Evolutionary conservation across 2,329 filamentous ascomycete species (phyloP).

Genomic region (Acephala macrosclerotiorum): DNA sequence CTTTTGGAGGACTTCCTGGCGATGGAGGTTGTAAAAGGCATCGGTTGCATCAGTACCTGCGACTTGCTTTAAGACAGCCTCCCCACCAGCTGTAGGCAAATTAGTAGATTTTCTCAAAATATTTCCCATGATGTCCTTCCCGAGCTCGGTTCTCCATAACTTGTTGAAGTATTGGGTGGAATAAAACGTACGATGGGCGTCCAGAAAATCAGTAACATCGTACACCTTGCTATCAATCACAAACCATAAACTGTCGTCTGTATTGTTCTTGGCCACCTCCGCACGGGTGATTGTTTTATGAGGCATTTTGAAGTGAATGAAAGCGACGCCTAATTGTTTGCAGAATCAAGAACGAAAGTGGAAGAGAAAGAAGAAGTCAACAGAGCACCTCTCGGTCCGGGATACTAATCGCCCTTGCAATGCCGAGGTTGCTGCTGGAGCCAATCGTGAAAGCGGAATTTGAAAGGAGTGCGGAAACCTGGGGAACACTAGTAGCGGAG

Average conservation of each 20-base stretch:
- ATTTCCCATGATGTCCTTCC: too few relatives aligned
- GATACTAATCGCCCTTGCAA: slow-evolving; percentile 6
- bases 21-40: slow-evolving; percentile 91
- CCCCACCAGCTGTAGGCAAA: neutral
- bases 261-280: slow-evolving; percentile 79
- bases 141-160: too few relatives aligned
- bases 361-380: neutral
- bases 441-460: slow-evolving; percentile 13
- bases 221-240: slow-evolving; percentile 89
- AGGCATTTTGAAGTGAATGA: slow-evolving; percentile 34
- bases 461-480: neutral
- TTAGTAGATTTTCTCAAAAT: too few relatives aligned
- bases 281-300: slow-evolving; percentile 54
- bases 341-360: neutral
- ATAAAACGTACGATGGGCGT: slow-evolving; percentile 76
- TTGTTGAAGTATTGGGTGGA: neutral
- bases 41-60: slow-evolving; percentile 83
- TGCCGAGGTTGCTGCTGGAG: slow-evolving; percentile 11
- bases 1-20: slow-evolving; percentile 86
- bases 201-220: slow-evolving; percentile 84
- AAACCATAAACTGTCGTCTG: slow-evolving; percentile 74
- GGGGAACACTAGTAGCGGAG: neutral
- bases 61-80: slow-evolving; percentile 71
- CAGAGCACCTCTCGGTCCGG: slow-evolving; percentile 5
- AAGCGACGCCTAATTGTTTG: neutral